Percentiles rank a stretch among this genome's conserved stretches.
These are phyloP conservation scores for Leccinum aurantiacum DNA, from an alignment of 768 basidiomycete species.

Conservation along the genomic window DNA sequence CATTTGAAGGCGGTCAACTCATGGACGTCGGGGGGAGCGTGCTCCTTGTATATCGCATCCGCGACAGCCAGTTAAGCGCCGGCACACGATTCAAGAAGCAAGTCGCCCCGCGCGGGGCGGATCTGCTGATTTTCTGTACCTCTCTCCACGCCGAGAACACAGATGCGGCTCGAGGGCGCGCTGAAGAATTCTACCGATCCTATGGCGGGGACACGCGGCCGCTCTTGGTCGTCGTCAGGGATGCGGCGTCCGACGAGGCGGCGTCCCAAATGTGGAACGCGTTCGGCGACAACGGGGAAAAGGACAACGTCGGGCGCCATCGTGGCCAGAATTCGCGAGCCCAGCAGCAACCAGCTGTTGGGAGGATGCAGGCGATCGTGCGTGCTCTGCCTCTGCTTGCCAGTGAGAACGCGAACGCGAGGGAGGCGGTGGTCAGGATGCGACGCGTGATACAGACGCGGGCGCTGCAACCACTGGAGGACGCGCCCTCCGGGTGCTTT, in stretches of 20 bases:
- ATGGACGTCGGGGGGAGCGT: conserved; percentile 22
- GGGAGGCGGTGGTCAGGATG: conserved; percentile 9
- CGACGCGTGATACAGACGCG: conserved; percentile 22
- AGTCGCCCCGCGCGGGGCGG: conserved; percentile 21
- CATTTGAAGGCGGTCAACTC: conserved; percentile 22
- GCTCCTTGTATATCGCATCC: conserved; percentile 21
- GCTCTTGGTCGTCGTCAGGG: conserved; percentile 25
- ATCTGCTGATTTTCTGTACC: conserved; percentile 27
- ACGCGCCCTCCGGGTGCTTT: conserved; percentile 22
- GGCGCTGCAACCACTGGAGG: conserved; percentile 24
- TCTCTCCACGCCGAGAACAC: conserved; percentile 8
- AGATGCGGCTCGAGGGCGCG: conserved; percentile 10
- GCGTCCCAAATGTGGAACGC: conserved; percentile 25
- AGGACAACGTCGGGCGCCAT: not conserved
- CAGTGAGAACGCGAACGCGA: not conserved
- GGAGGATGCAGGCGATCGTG: conserved; percentile 22
- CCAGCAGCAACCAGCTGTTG: not conserved
- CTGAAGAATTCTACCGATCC: conserved; percentile 18
- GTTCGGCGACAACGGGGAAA: conserved; percentile 6
- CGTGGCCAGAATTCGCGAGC: not conserved
- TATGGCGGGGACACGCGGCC: conserved; percentile 30
- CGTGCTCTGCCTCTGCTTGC: conserved; percentile 20
- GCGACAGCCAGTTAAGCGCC: conserved; percentile 21
- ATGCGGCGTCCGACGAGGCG: conserved; percentile 17
- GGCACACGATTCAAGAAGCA: conserved; percentile 29